These are phyloP conservation scores for Pinus taeda DNA, from an alignment of 75 land plant genomes.

Conservation along the genomic window DNA sequence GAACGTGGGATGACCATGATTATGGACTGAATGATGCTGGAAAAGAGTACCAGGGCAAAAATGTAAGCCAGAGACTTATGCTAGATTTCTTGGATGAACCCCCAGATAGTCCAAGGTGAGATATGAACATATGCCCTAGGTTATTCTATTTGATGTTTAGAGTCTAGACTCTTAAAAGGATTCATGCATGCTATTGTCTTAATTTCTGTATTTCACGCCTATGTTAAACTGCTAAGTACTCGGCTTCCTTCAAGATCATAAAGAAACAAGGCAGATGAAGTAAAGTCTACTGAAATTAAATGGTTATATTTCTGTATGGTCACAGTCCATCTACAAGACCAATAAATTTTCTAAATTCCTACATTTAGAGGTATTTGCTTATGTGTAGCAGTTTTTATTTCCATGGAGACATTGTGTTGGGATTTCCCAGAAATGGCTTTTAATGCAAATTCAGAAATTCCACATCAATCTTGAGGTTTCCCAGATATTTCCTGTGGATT, in stretches of 20 bases:
- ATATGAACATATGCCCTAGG: not conserved
- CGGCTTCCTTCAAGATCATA: not conserved
- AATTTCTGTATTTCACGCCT: not conserved
- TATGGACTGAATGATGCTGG: slow-evolving; percentile 94
- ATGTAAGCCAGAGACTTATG: slow-evolving; percentile 60
- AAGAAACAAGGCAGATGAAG: not conserved
- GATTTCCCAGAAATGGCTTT: too few species aligned
- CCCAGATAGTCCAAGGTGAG: slow-evolving; percentile 63
- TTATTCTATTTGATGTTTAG: not conserved
- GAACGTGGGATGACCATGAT: slow-evolving; percentile 98
- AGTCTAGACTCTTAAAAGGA: not conserved
- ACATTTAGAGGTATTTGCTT: too few species aligned
- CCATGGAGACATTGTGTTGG: not conserved
- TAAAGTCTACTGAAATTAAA: not conserved
- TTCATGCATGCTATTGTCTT: not conserved
- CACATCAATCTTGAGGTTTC: too few species aligned
- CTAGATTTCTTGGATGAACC: slow-evolving; percentile 89
- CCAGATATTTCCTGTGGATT: too few species aligned
- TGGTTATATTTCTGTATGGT: not conserved
- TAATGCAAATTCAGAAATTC: too few species aligned
- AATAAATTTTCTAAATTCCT: too few species aligned
- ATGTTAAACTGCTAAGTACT: not conserved
- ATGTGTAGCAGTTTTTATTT: too few species aligned
- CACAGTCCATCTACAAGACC: not conserved
- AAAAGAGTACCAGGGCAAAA: slow-evolving; percentile 61